phyloP scores from a whole-genome alignment of 169 alveolate genomes.

The Toxoplasma gondii region DNA sequence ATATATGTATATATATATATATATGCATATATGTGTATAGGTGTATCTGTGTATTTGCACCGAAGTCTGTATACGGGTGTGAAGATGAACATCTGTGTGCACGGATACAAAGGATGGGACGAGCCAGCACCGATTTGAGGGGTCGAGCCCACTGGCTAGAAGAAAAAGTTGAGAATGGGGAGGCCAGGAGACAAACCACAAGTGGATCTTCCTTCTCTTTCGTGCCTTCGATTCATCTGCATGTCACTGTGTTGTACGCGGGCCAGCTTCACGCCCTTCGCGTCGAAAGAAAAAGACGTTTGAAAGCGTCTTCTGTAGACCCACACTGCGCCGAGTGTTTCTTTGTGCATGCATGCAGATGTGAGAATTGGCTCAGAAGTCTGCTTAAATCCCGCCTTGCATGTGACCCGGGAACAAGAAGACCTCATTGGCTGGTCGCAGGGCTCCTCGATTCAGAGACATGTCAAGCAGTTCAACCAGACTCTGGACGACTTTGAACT shows the following conservation, averaged over 20 bases:
- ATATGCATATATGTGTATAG: not conserved
- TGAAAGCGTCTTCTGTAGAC: not conserved
- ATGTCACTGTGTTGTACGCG: not conserved
- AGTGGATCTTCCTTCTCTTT: not conserved
- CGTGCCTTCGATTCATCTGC: not conserved
- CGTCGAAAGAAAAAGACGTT: too few species aligned
- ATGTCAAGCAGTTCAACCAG: conserved; percentile 87
- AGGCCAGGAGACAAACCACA: too few species aligned
- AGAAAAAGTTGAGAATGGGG: too few species aligned
- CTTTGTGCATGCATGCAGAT: conserved; percentile 27
- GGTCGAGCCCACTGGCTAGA: too few species aligned
- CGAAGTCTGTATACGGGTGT: not conserved
- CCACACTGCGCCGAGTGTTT: not conserved
- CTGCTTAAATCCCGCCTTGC: conserved; percentile 95
- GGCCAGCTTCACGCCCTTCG: too few species aligned
- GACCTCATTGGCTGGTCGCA: conserved; percentile 98
- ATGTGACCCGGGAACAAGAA: conserved; percentile 95
- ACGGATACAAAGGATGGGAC: too few species aligned
- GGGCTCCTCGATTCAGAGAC: conserved; percentile 88
- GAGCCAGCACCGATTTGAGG: too few species aligned
- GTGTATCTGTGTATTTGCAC: not conserved
- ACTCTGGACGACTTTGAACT: conserved; percentile 91
- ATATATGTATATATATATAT: not conserved
- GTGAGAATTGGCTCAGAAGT: conserved; percentile 93
- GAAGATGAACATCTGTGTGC: not conserved